These are phyloP conservation scores for Umbelopsis sp. DNA, from an alignment of 192 early-diverging fungal genomes.

Conservation along the genomic window DNA sequence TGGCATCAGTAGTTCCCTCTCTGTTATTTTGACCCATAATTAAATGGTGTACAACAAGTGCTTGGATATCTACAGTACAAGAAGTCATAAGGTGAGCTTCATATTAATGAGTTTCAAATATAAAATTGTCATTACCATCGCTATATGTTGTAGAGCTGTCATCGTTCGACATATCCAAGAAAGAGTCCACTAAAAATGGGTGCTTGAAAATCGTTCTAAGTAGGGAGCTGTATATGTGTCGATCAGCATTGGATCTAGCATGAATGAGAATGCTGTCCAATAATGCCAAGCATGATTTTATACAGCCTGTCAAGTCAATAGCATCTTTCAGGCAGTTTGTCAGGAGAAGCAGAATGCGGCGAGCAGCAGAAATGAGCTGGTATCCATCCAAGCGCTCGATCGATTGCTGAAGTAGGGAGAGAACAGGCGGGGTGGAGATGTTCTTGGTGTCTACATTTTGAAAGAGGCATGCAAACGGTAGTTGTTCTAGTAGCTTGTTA, in stretches of 20 bases:
- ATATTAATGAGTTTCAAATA: too few species aligned
- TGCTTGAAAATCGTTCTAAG: neutral
- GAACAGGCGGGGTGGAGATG: neutral
- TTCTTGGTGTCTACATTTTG: neutral
- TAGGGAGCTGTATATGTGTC: neutral
- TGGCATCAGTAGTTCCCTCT: neutral
- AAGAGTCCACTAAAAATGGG: neutral
- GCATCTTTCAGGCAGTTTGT: neutral
- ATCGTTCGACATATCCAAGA: neutral
- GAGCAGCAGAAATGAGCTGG: neutral
- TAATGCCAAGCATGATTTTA: neutral
- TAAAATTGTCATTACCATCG: neutral
- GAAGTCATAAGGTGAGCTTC: neutral
- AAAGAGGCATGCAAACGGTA: neutral
- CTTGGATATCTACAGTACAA: neutral
- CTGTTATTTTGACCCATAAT: neutral
- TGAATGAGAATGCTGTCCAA: neutral
- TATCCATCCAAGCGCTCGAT: neutral
- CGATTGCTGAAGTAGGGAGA: neutral
- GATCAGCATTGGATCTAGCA: neutral
- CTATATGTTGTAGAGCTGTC: neutral
- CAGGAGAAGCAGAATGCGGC: neutral
- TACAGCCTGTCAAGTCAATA: neutral
- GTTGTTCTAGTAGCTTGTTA: neutral
- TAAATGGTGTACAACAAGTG: neutral